Evolutionary conservation across 1,284 basidiomycete species (phyloP).

Genomic region (Coriolopsis trogii): DNA sequence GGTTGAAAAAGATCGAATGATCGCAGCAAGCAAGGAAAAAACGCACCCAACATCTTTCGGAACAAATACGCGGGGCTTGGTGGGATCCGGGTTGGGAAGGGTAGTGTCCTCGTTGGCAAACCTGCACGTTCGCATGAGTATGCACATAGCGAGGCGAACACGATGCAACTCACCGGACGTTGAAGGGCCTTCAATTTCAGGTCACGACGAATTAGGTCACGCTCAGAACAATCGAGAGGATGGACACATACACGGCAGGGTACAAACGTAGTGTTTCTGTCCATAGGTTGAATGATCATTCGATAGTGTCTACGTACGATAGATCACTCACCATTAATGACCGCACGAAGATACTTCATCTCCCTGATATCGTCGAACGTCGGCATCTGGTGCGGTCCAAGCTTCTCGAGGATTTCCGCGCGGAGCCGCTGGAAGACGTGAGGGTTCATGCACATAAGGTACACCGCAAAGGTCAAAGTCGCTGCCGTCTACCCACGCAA

Average conservation of each 20-base stretch:
- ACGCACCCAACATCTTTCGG: constrained; percentile 27
- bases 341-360: constrained; percentile 41
- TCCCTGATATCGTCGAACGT: constrained; percentile 43
- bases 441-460: constrained; percentile 45
- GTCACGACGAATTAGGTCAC: too few species aligned
- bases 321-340: constrained; percentile 34
- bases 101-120: constrained; percentile 24
- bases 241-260: constrained; percentile 36
- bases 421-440: constrained; percentile 39
- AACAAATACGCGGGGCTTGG: constrained; percentile 29
- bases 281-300: background rate
- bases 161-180: constrained; percentile 23
- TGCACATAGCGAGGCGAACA: background rate
- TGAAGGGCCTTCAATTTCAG: constrained; percentile 30
- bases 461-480: constrained; percentile 42
- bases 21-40: too few species aligned
- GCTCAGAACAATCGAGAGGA: background rate
- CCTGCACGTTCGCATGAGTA: constrained; percentile 3
- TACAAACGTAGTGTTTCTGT: constrained; percentile 36
- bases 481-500: constrained; percentile 35
- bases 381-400: constrained; percentile 38
- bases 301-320: too few species aligned
- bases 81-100: constrained; percentile 26
- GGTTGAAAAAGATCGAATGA: background rate
- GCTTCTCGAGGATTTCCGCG: constrained; percentile 42